A percentile compares a stretch with the other conserved stretches of the same genome.
These are phyloP conservation scores for Mallotus repandus DNA, from an alignment of 441 rosid species.

Conservation along the genomic window DNA sequence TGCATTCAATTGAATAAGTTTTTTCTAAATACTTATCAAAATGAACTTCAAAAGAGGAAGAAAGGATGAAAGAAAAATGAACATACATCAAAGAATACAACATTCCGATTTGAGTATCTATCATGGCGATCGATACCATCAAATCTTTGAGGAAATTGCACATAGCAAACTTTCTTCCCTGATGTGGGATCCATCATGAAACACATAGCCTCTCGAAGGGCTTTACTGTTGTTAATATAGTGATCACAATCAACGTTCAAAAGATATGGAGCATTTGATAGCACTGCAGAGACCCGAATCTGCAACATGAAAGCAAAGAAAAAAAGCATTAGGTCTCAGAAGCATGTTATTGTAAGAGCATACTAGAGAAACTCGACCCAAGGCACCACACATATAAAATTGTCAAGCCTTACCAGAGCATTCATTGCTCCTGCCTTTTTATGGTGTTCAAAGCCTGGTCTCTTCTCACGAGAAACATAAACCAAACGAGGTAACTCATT, in stretches of 20 bases:
- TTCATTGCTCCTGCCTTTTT: constrained; percentile 99
- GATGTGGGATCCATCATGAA: constrained; percentile 96
- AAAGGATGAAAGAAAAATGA: background rate
- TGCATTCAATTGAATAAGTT: constrained; percentile 32
- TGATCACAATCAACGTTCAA: constrained; percentile 98
- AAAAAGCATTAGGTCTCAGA: constrained; percentile 2
- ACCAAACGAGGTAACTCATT: constrained; percentile 84
- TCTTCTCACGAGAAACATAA: constrained; percentile 96
- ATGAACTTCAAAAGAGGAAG: background rate
- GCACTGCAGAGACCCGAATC: constrained; percentile 89
- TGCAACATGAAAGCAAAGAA: constrained; percentile 31
- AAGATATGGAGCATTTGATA: constrained; percentile 88
- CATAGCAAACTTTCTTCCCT: constrained; percentile 90
- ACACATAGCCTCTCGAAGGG: constrained; percentile 96
- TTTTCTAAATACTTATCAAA: background rate
- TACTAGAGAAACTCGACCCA: background rate
- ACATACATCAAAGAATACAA: constrained; percentile 94
- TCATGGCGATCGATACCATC: constrained; percentile 93
- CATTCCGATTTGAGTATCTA: constrained; percentile 91
- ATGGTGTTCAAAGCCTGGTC: constrained; percentile 97
- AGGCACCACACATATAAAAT: background rate
- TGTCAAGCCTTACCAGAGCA: constrained; percentile 50
- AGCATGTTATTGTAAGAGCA: background rate
- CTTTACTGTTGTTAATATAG: constrained; percentile 92
- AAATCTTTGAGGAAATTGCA: constrained; percentile 95